phyloP scores from a whole-genome alignment of 1,284 basidiomycete genomes.

The Moesziomyces sp. region DNA sequence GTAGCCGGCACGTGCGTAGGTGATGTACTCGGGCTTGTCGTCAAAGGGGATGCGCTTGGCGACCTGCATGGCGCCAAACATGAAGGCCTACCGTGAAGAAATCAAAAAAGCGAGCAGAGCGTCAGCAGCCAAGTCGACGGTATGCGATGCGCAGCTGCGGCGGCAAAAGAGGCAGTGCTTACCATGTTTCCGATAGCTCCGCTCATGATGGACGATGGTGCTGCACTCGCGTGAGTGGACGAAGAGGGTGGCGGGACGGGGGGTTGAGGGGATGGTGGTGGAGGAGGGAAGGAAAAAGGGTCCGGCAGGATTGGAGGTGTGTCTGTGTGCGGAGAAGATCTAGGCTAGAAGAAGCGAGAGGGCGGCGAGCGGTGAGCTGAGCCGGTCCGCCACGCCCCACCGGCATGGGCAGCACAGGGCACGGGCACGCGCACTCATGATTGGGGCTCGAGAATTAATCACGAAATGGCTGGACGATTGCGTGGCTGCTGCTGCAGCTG shows the following conservation, averaged over 20 bases:
- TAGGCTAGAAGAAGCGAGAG: background rate
- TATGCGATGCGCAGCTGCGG: background rate
- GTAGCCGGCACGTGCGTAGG: conserved; percentile 86
- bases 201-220: conserved; percentile 29
- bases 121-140: background rate
- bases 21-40: conserved; percentile 79
- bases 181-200: conserved; percentile 55
- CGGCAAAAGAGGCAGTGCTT: conserved; percentile 6
- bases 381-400: background rate
- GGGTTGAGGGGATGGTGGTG: conserved; percentile 1
- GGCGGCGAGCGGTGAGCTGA: background rate
- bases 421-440: too few species aligned
- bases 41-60: conserved; percentile 92
- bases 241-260: background rate
- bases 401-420: too few species aligned
- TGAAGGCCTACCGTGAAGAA: conserved; percentile 35
- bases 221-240: conserved; percentile 13
- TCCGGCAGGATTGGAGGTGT: background rate
- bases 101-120: background rate
- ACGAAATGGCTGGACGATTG: background rate
- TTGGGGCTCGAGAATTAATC: too few species aligned
- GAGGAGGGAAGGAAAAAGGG: conserved; percentile 1
- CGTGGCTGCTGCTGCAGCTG: conserved; percentile 1
- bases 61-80: conserved; percentile 71
- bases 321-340: conserved; percentile 3